A percentile compares a stretch with the other conserved stretches of the same genome.
These are phyloP conservation scores for Centaurea solstitialis DNA, from an alignment of 129 eudicot species.

Conservation along the genomic window DNA sequence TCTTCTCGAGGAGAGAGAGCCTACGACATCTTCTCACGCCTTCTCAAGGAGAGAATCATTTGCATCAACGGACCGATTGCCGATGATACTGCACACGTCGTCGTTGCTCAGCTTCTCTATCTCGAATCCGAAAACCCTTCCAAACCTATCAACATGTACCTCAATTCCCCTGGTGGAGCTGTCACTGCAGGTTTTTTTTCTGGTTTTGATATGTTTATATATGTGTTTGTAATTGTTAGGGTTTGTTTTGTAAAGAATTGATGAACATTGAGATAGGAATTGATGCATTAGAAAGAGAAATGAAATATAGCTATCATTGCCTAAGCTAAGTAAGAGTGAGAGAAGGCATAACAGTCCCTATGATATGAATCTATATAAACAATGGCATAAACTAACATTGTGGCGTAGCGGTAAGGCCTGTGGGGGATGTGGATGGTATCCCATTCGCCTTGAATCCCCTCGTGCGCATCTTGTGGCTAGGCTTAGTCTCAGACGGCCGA, in stretches of 20 bases:
- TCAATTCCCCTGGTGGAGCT: conserved; percentile 95
- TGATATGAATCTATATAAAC: not conserved
- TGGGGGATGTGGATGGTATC: too few relatives aligned
- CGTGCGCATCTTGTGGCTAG: too few relatives aligned
- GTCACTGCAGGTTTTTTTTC: conserved; percentile 94
- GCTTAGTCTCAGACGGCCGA: too few relatives aligned
- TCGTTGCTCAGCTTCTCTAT: conserved; percentile 89
- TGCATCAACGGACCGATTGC: conserved; percentile 86
- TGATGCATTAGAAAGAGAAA: not conserved
- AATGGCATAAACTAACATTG: not conserved
- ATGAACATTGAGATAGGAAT: not conserved
- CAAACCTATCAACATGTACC: conserved; percentile 82
- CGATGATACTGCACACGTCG: conserved; percentile 88
- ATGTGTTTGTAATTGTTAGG: not conserved
- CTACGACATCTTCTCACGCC: conserved; percentile 91
- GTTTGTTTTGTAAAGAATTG: not conserved
- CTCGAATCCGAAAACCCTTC: conserved; percentile 96
- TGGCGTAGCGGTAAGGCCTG: too few relatives aligned
- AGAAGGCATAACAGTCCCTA: not conserved
- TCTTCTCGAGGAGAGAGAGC: conserved; percentile 92
- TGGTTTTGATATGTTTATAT: too few relatives aligned
- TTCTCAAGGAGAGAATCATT: conserved; percentile 78
- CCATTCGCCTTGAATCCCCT: too few relatives aligned
- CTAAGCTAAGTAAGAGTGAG: not conserved
- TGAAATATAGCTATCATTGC: not conserved